Evolutionary conservation across 257 asterid species (phyloP), one percentile per base, ranked within the genome.

Genomic region (Schizonepeta tenuifolia): DNA sequence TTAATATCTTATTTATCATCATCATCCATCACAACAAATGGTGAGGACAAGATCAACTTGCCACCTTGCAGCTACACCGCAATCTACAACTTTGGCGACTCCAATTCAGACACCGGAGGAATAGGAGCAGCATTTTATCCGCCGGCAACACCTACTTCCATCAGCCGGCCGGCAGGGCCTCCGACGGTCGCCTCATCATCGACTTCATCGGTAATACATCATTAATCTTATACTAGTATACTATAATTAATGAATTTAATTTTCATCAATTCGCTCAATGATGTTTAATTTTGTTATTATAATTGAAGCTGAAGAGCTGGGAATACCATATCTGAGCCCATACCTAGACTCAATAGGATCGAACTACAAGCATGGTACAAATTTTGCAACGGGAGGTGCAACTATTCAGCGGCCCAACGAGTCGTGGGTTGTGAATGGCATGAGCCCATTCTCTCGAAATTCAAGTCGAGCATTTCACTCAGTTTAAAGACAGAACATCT

Each of bases 361-460:
- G 65, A 80, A 69, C 43, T 91, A 71, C 74, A 70, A 35, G 46
- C 90, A 79, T 3, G 95, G 96, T 14, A 86, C 95, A 35, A 86
- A 89, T 74, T 91, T 91, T 60, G 95, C 97, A n/a, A 86, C 93
- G 0, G 94, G 95, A 9, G 97, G 97, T 20, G 88, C 96, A 13
- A 91, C 95, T 46, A 76, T 88, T 60, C 33, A 58, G 70, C 79
- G 86, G 40, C 83, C 79, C 7, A 73, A 73, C 0, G 86, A 73
- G 56, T 78, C 91, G 9, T 86, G 92, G 95, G 83, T 81, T 33
- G 82, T 5, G 57, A 72, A 66, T 31, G 87, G 89, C 7, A 77
- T 74, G 4, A 87, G 92, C 75, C 96, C 97, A 0, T 87, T 91
- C 66, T 61, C 83, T 89, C 9, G 95, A 85, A 3, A 77, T 91